phyloP scores from a whole-genome alignment of 768 basidiomycete genomes.

The Trametes coccinea region DNA sequence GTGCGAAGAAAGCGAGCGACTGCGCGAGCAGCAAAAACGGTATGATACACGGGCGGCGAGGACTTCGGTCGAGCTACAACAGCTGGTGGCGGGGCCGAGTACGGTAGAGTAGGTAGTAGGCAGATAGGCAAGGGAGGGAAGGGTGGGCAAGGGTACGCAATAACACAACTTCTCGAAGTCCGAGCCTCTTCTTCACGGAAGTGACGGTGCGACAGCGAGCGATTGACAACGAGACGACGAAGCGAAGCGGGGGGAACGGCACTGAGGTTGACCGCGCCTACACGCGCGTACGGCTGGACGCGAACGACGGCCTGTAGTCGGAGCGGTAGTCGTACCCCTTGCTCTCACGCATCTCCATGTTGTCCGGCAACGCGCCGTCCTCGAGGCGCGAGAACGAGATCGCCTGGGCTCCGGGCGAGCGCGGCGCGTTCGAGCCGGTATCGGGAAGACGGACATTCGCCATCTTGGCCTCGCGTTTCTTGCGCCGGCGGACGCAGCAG shows the following conservation, averaged over 20 bases:
- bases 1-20: background rate
- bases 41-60: conserved; percentile 10
- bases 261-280: background rate
- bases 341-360: conserved; percentile 19
- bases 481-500: conserved; percentile 31
- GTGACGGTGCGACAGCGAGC: conserved; percentile 8
- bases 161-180: conserved; percentile 26
- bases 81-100: background rate
- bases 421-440: background rate
- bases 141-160: background rate
- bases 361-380: conserved; percentile 10
- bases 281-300: conserved; percentile 16
- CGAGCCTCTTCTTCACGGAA: conserved; percentile 23
- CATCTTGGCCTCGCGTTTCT: conserved; percentile 11
- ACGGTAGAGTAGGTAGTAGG: conserved; percentile 3
- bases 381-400: conserved; percentile 21
- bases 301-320: conserved; percentile 18
- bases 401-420: conserved; percentile 7
- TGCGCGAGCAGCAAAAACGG: background rate
- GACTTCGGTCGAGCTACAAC: conserved; percentile 3
- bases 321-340: conserved; percentile 5
- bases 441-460: conserved; percentile 14
- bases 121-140: background rate
- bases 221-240: background rate
- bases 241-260: background rate